Conservation (phyloP, 139 green algal genomes). For the Chlorella sp. region DNA sequence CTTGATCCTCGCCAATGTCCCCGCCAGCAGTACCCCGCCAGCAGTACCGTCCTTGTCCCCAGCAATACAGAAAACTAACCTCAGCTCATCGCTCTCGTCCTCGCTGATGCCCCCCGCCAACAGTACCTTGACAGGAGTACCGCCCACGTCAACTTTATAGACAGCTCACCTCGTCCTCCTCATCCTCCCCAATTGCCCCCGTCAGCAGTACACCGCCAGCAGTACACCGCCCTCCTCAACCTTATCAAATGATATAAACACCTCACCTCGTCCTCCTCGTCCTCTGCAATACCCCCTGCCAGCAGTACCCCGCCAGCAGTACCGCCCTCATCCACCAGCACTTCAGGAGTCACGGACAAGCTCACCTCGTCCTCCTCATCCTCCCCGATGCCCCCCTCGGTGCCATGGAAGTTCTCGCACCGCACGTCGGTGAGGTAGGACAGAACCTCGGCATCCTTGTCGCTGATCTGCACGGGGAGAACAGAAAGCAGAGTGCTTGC, state of each 20-base stretch:
- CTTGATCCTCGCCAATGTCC: neutral
- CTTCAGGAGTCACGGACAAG: neutral
- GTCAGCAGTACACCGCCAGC: too few relatives aligned
- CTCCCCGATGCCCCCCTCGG: slow-evolving; percentile 23
- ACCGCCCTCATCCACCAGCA: too few relatives aligned
- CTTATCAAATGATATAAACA: too few relatives aligned
- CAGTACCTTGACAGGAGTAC: too few relatives aligned
- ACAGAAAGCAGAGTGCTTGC: too few relatives aligned
- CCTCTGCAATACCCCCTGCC: neutral
- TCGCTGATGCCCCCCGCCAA: too few relatives aligned
- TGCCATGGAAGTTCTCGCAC: slow-evolving; percentile 48
- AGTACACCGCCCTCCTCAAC: too few relatives aligned
- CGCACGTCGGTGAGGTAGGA: slow-evolving; percentile 83
- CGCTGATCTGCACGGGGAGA: slow-evolving; percentile 56
- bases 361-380: slow-evolving; percentile 44
- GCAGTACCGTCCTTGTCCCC: too few relatives aligned
- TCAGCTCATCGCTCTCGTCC: too few relatives aligned
- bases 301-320: too few relatives aligned
- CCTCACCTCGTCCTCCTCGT: neutral
- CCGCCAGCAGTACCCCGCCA: too few relatives aligned
- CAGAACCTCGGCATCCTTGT: slow-evolving; percentile 92
- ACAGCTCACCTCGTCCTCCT: neutral
- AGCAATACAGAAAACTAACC: too few relatives aligned
- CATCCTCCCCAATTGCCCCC: neutral
- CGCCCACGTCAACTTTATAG: neutral